Conservation (phyloP, 176 grass and related monocot species). For the Saccharum spontaneum region DNA sequence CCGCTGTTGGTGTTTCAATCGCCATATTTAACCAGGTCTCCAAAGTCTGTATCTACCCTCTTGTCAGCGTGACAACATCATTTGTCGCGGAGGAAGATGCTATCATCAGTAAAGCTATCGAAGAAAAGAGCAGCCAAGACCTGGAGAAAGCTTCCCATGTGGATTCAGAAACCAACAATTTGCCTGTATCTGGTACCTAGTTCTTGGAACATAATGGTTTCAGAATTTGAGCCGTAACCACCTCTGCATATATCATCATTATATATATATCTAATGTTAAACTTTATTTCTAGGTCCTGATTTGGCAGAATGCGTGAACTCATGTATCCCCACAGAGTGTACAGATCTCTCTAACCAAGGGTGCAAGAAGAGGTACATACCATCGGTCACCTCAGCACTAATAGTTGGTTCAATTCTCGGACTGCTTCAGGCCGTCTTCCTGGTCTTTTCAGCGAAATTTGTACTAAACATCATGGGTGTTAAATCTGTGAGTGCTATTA, state of each 20-base stretch:
- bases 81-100: conserved; percentile 99
- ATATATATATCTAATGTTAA: background rate
- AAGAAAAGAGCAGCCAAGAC: conserved; percentile 58
- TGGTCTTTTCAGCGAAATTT: conserved; percentile 66
- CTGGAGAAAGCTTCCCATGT: conserved; percentile 61
- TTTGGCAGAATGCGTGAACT: conserved; percentile 35
- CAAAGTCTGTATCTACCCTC: conserved; percentile 94
- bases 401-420: conserved; percentile 85
- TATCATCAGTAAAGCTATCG: conserved; percentile 60
- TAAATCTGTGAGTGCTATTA: conserved; percentile 52
- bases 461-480: conserved; percentile 84
- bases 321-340: conserved; percentile 42
- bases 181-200: conserved; percentile 39
- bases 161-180: conserved; percentile 29
- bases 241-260: background rate
- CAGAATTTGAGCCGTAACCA: background rate
- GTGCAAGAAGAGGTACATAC: conserved; percentile 75
- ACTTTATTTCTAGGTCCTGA: conserved; percentile 52
- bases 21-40: conserved; percentile 98
- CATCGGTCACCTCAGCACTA: conserved; percentile 86
- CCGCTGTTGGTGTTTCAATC: conserved; percentile 90
- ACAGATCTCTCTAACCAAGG: conserved; percentile 33
- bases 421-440: conserved; percentile 80
- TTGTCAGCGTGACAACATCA: conserved; percentile 94
- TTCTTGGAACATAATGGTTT: conserved; percentile 21